Conservation (phyloP, 108 stramenopile genomes). For the Fistulifera pelliculosa region DNA sequence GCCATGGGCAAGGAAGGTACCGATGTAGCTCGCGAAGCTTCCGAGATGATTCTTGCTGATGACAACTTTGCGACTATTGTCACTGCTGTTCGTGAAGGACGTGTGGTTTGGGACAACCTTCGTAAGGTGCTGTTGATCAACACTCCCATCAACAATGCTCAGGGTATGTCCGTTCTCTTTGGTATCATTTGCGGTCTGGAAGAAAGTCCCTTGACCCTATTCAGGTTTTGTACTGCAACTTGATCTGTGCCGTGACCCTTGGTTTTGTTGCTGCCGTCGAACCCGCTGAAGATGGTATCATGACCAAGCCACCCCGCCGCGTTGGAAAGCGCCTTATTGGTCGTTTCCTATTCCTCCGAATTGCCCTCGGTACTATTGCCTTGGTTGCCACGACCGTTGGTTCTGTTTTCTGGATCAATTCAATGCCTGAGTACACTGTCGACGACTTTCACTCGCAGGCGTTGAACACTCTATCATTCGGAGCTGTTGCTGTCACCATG, state of each 20-base stretch:
- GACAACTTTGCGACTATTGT: slow-evolving; percentile 56
- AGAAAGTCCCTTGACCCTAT: slow-evolving; percentile 56
- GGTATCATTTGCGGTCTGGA: slow-evolving; percentile 51
- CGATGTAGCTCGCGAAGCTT: slow-evolving; percentile 91
- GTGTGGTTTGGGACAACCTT: slow-evolving; percentile 51
- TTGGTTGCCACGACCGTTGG: slow-evolving; percentile 46
- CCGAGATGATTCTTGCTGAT: slow-evolving; percentile 82
- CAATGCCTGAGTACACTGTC: slow-evolving; percentile 19
- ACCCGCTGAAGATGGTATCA: slow-evolving; percentile 80
- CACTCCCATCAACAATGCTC: slow-evolving; percentile 78
- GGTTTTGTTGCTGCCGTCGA: slow-evolving; percentile 76
- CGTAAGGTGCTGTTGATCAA: slow-evolving; percentile 69
- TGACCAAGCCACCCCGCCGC: slow-evolving; percentile 57
- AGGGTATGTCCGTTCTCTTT: slow-evolving; percentile 69
- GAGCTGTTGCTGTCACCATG: slow-evolving; percentile 67
- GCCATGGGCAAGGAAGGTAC: slow-evolving; percentile 94
- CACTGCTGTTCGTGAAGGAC: slow-evolving; percentile 66
- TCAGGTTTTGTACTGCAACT: slow-evolving; percentile 77
- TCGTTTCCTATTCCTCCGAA: slow-evolving; percentile 61
- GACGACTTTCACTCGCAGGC: slow-evolving; percentile 39
- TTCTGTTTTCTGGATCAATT: slow-evolving; percentile 32
- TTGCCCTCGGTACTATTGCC: slow-evolving; percentile 48
- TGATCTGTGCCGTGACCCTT: slow-evolving; percentile 78
- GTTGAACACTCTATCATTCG: slow-evolving; percentile 74
- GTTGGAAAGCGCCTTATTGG: slow-evolving; percentile 77